These are phyloP conservation scores for Hypoxylon sp. DNA, from an alignment of 2,329 filamentous ascomycete genomes.

Conservation along the genomic window DNA sequence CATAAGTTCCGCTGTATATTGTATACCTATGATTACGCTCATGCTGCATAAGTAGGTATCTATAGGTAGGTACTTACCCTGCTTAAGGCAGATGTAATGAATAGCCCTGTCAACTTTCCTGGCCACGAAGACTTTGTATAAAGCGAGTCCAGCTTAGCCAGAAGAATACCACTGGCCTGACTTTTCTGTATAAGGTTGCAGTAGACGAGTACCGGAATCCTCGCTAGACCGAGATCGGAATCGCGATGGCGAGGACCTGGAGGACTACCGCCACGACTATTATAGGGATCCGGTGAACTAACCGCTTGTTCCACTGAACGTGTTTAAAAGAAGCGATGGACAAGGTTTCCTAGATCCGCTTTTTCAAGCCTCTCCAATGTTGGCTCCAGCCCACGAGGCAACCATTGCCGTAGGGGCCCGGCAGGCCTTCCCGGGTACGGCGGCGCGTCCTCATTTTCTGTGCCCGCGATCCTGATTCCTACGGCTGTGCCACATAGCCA, in stretches of 20 bases:
- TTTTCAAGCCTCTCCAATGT: slow-evolving; percentile 55
- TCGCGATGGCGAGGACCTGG: too few species aligned
- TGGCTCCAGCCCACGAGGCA: slow-evolving; percentile 57
- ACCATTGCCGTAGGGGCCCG: slow-evolving; percentile 59
- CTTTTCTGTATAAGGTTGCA: background rate
- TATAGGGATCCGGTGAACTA: background rate
- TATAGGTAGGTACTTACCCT: background rate
- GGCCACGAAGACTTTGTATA: background rate
- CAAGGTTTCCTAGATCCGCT: slow-evolving; percentile 57
- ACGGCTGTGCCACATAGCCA: slow-evolving; percentile 66
- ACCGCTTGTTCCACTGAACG: background rate
- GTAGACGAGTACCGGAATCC: background rate
- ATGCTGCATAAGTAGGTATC: background rate
- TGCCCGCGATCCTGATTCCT: slow-evolving; percentile 62
- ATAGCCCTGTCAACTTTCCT: background rate
- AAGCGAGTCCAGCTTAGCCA: background rate
- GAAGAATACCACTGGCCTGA: background rate
- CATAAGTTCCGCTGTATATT: slow-evolving; percentile 4
- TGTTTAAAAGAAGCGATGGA: slow-evolving; percentile 29
- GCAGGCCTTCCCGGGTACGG: slow-evolving; percentile 55
- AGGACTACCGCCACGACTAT: background rate
- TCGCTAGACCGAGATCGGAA: background rate
- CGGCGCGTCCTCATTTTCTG: slow-evolving; percentile 53
- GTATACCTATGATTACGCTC: background rate
- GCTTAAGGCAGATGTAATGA: too few species aligned